phyloP scores from a whole-genome alignment of 2,329 filamentous ascomycete species.

The Fusarium sp. region DNA sequence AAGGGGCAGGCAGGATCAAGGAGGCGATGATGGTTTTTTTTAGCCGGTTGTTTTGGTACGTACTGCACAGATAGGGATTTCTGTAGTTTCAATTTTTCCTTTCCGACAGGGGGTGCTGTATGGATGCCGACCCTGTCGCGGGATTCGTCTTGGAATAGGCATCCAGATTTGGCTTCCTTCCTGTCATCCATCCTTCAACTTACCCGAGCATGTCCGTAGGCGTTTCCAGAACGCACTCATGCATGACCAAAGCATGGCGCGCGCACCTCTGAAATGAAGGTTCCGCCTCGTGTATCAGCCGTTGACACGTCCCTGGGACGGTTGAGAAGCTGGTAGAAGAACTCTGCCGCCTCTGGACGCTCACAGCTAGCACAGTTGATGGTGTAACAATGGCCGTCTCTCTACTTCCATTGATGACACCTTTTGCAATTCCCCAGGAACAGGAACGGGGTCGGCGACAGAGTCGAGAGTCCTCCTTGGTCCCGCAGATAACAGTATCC shows the following conservation, averaged over 20 bases:
- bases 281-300: conserved; percentile 36
- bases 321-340: not conserved
- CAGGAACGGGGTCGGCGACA: conserved; percentile 34
- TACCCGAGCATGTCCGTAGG: conserved; percentile 8
- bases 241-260: conserved; percentile 12
- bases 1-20: conserved; percentile 32
- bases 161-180: not conserved
- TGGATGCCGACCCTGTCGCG: not conserved
- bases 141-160: not conserved
- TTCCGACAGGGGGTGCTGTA: not conserved
- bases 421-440: conserved; percentile 3
- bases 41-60: conserved; percentile 11
- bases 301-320: conserved; percentile 2
- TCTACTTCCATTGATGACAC: conserved; percentile 14
- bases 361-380: conserved; percentile 4
- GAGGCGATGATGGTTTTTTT: conserved; percentile 26
- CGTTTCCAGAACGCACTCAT: conserved; percentile 2
- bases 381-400: conserved; percentile 27
- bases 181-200: not conserved
- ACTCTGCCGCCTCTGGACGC: not conserved
- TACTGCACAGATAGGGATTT: conserved; percentile 1
- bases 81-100: not conserved
- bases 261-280: conserved; percentile 7
- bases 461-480: conserved; percentile 23
- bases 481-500: conserved; percentile 10